phyloP scores from a whole-genome alignment of 169 alveolate genomes.

The Cryptosporidium ryanae region DNA sequence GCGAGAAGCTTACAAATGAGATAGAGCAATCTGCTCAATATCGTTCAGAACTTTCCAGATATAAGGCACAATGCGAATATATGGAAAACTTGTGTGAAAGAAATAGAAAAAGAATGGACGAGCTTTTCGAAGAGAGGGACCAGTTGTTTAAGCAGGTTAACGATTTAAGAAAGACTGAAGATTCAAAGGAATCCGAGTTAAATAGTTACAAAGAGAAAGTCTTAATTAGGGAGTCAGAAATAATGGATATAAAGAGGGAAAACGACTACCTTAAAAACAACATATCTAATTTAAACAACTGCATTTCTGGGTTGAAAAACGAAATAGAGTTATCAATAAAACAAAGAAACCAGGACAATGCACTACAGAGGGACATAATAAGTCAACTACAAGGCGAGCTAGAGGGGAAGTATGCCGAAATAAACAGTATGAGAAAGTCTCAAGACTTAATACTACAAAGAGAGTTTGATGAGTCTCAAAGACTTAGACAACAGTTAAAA shows the following conservation, averaged over 20 bases:
- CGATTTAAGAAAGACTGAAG: conserved; percentile 23
- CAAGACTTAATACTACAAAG: conserved; percentile 69
- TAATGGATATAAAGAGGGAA: conserved; percentile 29
- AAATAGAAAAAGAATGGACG: conserved; percentile 47
- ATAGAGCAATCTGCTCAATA: conserved; percentile 59
- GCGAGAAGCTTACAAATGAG: conserved; percentile 67
- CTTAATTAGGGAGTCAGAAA: conserved; percentile 26
- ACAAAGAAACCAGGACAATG: conserved; percentile 70
- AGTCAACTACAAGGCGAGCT: conserved; percentile 52
- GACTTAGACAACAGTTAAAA: conserved; percentile 53
- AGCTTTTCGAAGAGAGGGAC: conserved; percentile 64
- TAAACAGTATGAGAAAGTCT: conserved; percentile 51
- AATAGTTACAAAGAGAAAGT: conserved; percentile 23
- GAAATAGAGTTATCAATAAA: conserved; percentile 51
- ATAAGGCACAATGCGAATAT: conserved; percentile 71
- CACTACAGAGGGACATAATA: conserved; percentile 59
- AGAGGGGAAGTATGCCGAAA: conserved; percentile 60
- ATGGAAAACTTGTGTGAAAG: conserved; percentile 48
- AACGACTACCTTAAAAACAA: conserved; percentile 37
- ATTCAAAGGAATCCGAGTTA: conserved; percentile 14
- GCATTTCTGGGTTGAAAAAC: conserved; percentile 19
- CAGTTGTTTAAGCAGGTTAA: conserved; percentile 41
- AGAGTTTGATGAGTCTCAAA: conserved; percentile 67
- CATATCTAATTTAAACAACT: conserved; percentile 18
- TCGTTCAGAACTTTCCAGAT: conserved; percentile 54